phyloP scores from a whole-genome alignment of 2,329 filamentous ascomycete genomes.

The Camptophora hylomeconis region DNA sequence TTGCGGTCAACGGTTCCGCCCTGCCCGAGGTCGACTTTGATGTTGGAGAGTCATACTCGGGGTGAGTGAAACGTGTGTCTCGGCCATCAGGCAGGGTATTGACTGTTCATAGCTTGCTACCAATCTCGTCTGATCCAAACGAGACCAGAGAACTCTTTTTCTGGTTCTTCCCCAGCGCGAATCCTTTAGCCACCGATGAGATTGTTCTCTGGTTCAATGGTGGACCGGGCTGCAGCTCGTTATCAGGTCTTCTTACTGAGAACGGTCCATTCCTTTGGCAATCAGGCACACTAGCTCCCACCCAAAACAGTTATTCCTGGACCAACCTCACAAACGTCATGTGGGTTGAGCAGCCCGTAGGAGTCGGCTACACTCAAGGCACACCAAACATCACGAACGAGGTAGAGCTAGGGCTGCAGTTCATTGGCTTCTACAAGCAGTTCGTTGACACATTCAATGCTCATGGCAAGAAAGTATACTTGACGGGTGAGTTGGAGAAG shows the following conservation, averaged over 20 bases:
- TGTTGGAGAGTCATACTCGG: constrained; percentile 39
- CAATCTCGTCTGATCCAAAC: constrained; percentile 31
- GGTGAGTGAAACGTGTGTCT: no score
- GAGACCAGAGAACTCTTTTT: constrained; percentile 20
- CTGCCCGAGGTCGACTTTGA: constrained; percentile 61
- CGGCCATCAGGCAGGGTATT: no score
- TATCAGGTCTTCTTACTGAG: constrained; percentile 59
- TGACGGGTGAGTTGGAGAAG: no score
- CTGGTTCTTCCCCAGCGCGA: constrained; percentile 39
- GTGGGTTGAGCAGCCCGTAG: constrained; percentile 16
- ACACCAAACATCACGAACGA: constrained; percentile 32
- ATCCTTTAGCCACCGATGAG: constrained; percentile 33
- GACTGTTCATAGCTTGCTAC: no score
- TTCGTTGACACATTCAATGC: constrained; percentile 43
- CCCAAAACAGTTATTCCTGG: constrained; percentile 49
- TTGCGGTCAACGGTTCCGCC: constrained; percentile 48
- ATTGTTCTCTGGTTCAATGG: constrained; percentile 43
- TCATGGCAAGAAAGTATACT: constrained; percentile 39
- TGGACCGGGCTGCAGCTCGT: constrained; percentile 41
- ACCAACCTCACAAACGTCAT: constrained; percentile 28
- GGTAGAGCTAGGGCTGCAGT: constrained; percentile 33
- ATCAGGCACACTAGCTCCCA: constrained; percentile 51
- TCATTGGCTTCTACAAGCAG: constrained; percentile 40
- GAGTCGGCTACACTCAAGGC: constrained; percentile 22
- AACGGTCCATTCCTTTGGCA: constrained; percentile 64